A percentile compares a stretch with the other conserved stretches of the same genome.
Evolutionary conservation across 106 monocot genomes (phyloP).

Genomic region (Apostasia shenzhenica): DNA sequence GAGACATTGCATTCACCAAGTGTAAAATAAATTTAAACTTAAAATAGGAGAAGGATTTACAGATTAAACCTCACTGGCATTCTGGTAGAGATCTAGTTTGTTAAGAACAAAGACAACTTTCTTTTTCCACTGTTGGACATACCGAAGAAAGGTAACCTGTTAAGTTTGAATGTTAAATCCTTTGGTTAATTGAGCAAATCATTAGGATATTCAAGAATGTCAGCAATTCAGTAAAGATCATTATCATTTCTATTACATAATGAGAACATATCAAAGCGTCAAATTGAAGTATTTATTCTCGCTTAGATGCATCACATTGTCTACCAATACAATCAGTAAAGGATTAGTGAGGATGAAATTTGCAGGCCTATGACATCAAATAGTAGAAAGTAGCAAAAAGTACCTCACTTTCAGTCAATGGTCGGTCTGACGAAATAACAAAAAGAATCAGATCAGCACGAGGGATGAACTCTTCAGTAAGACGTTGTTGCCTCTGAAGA

Average conservation of each 20-base stretch:
- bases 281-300: too few species aligned
- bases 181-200: neutral
- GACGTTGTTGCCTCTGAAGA: conserved; percentile 92
- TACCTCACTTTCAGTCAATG: conserved; percentile 99
- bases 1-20: neutral
- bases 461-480: conserved; percentile 96
- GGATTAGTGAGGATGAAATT: too few species aligned
- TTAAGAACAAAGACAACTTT: conserved; percentile 92
- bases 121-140: conserved; percentile 95
- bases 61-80: conserved; percentile 70
- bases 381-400: neutral
- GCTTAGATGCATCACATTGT: too few species aligned
- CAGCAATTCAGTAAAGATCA: neutral
- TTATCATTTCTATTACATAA: too few species aligned
- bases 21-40: neutral
- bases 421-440: conserved; percentile 85
- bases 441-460: conserved; percentile 94
- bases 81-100: conserved; percentile 83
- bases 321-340: too few species aligned
- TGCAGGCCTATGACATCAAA: too few species aligned
- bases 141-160: conserved; percentile 79
- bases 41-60: neutral
- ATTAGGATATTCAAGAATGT: neutral
- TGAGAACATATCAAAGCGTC: too few species aligned
- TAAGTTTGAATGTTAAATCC: conserved; percentile 8